Evolutionary conservation across 352 stramenopile species (phyloP).

Genomic region (Pythium aphanidermatum): DNA sequence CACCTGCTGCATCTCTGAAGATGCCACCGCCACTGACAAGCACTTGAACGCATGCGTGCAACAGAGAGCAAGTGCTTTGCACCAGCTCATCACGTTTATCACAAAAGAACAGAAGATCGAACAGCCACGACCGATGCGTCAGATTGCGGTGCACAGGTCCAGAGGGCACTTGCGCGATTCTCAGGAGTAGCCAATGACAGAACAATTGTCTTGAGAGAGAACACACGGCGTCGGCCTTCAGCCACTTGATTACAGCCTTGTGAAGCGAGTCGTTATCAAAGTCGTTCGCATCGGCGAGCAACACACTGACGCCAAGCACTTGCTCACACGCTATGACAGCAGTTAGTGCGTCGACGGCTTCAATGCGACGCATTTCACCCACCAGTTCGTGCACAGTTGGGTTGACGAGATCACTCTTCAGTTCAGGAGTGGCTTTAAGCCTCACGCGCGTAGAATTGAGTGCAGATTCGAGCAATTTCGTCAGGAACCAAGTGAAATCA

Average conservation of each 20-base stretch:
- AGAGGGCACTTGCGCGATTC: neutral
- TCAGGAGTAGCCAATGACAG: constrained; percentile 13
- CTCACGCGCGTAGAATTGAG: neutral
- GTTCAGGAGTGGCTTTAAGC: neutral
- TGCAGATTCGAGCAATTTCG: neutral
- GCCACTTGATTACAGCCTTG: neutral
- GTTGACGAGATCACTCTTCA: neutral
- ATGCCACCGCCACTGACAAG: constrained; percentile 10
- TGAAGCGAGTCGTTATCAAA: neutral
- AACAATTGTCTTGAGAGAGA: constrained; percentile 2
- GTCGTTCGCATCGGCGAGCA: constrained; percentile 11
- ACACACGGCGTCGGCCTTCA: neutral
- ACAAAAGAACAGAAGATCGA: constrained; percentile 49
- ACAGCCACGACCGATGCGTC: constrained; percentile 42
- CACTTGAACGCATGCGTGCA: too few species aligned
- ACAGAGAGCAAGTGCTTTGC: constrained; percentile 27
- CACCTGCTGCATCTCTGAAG: neutral
- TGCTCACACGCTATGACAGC: constrained; percentile 12
- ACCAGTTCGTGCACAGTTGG: too few species aligned
- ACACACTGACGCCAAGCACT: constrained; percentile 13
- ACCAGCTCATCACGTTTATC: constrained; percentile 20
- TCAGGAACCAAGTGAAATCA: constrained; percentile 4
- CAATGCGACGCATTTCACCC: neutral
- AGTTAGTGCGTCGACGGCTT: neutral
- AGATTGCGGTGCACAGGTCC: neutral